Evolutionary conservation across 2,329 filamentous ascomycete genomes (phyloP), one percentile per base, ranked within the genome.

Genomic region (Scolecobasidium constrictum): DNA sequence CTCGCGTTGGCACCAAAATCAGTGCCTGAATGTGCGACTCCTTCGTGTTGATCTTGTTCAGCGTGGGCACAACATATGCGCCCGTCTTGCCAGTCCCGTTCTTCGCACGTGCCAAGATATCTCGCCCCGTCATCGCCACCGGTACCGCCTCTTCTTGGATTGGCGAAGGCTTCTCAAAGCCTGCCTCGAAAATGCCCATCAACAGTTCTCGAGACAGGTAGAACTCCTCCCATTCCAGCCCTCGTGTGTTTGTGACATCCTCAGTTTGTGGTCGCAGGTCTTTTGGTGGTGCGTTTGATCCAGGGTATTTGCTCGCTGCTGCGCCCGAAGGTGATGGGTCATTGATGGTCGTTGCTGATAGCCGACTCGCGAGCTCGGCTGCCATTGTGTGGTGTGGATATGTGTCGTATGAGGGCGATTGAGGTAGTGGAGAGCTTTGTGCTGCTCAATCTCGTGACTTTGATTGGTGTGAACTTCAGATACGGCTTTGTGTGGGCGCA

Each of bases 111-210:
- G 92, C 92, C 50, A 98, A 76, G 55, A 98, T 88, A 60, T 98
- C 92, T 66, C 90, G 79, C 44, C 92, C 92, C 38, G 90, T 94
- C 45, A 98, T 75, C 40, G 92, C 92, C 51, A 98, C 90, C 38
- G 92, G 92, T 57, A 98, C 95, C 43, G 92, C 87, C 69, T 96
- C 92, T 80, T 98, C 92, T 77, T 98, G 92, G 55, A 98, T 98
- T 9, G 92, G 92, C 45, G 92, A 98, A 13, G 92, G 92, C 68
- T 94, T 95, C 64, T 98, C 92, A 64, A 95, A 98, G 49, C 92
- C 92, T 53, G 92, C 92, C 69, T 98, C 92, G 64, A 96, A 98
- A 52, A 98, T 96, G 49, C 92, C 92, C 90, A 96, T 98, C 68
- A 98, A 78, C 48, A 98, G 71, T 60, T 94, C 86, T 60, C 92